These are phyloP conservation scores for Phoma herbarum DNA, from an alignment of 2,329 filamentous ascomycete species.

Conservation along the genomic window DNA sequence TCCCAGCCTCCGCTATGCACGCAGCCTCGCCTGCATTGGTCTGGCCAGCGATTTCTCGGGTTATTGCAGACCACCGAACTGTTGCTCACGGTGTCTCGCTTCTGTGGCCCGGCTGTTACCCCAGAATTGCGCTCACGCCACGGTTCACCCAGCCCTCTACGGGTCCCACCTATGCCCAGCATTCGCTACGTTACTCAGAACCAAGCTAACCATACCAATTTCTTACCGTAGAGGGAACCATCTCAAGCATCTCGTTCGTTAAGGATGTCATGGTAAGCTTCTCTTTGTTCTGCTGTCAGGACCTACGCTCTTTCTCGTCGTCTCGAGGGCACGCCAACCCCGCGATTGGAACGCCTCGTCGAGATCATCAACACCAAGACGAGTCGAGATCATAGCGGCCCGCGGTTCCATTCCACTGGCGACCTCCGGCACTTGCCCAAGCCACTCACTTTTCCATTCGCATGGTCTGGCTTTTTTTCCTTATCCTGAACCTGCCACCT, in stretches of 20 bases:
- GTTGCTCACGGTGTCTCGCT: conserved; percentile 28
- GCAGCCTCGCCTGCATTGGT: conserved; percentile 24
- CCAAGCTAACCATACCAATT: conserved; percentile 39
- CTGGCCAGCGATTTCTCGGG: conserved; percentile 31
- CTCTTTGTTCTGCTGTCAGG: conserved; percentile 29
- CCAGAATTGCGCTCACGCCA: conserved; percentile 44
- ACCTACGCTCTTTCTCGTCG: conserved; percentile 22
- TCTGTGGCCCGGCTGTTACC: conserved; percentile 32
- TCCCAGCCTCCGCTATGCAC: conserved; percentile 28
- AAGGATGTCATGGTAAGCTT: conserved; percentile 79
- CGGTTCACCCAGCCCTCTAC: conserved; percentile 33
- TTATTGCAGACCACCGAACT: conserved; percentile 19
- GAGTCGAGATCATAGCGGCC: conserved; percentile 34
- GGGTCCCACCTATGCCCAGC: conserved; percentile 26
- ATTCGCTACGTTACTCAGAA: conserved; percentile 29
- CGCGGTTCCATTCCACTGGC: conserved; percentile 32
- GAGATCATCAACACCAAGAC: conserved; percentile 38
- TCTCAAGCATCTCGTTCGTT: conserved; percentile 85
- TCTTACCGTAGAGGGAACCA: conserved; percentile 72
- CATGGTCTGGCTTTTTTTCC: conserved; percentile 25
- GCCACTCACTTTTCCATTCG: conserved; percentile 41
- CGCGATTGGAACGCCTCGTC: conserved; percentile 36
- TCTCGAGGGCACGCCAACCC: conserved; percentile 40
- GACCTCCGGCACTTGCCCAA: conserved; percentile 21
- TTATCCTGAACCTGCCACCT: conserved; percentile 29